Percentiles rank a stretch among this genome's conserved stretches.
These are phyloP conservation scores for Metschnikowia cubensis DNA, from an alignment of 805 yeast genomes.

Conservation along the genomic window DNA sequence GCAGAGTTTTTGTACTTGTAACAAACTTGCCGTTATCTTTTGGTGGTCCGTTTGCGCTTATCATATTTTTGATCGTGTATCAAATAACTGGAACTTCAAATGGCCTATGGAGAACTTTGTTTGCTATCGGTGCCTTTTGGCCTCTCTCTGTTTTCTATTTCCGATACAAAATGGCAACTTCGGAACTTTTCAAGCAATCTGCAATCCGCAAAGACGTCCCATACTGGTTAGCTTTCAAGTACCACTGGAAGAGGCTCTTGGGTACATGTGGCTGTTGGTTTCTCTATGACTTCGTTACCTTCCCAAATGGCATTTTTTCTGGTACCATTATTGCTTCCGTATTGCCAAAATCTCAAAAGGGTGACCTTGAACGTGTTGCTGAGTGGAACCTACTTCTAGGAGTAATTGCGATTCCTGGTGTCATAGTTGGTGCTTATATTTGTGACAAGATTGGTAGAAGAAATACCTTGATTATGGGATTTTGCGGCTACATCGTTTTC, in stretches of 20 bases:
- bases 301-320: conserved; percentile 73
- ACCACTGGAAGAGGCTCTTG: conserved; percentile 62
- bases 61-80: conserved; percentile 64
- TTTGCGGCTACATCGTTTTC: conserved; percentile 63
- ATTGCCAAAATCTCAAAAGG: conserved; percentile 28
- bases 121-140: conserved; percentile 62
- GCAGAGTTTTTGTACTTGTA: conserved; percentile 60
- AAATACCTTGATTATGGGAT: conserved; percentile 67
- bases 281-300: conserved; percentile 74
- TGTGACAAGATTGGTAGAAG: conserved; percentile 68
- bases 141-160: conserved; percentile 71
- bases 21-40: conserved; percentile 71
- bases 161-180: conserved; percentile 65
- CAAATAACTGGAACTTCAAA: conserved; percentile 46
- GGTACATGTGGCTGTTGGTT: conserved; percentile 80
- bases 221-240: conserved; percentile 56
- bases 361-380: conserved; percentile 51
- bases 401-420: conserved; percentile 68
- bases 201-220: conserved; percentile 53
- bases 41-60: conserved; percentile 76
- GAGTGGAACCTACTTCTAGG: conserved; percentile 73
- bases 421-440: conserved; percentile 61
- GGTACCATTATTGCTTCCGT: conserved; percentile 56
- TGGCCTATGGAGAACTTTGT: conserved; percentile 68
- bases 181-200: conserved; percentile 57